A percentile compares a stretch with the other conserved stretches of the same genome.
phyloP scores from a whole-genome alignment of 805 yeast genomes.

The Kazachstania psychrophila region DNA sequence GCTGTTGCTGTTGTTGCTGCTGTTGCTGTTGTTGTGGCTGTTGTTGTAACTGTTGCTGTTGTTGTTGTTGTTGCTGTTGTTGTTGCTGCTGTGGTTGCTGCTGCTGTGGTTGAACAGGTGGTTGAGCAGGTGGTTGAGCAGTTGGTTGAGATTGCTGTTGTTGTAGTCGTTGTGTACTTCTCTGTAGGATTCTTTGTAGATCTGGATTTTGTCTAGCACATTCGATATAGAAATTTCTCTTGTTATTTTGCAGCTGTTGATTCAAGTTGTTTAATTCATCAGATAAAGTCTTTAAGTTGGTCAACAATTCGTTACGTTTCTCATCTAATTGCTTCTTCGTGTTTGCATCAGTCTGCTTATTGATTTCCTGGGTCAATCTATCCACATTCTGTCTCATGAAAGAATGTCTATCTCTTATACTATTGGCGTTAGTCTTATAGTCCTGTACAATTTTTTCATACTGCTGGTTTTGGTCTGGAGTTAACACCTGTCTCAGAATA shows the following conservation, averaged over 20 bases:
- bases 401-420: constrained; percentile 24
- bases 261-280: constrained; percentile 22
- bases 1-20: neutral
- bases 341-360: constrained; percentile 16
- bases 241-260: constrained; percentile 24
- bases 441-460: constrained; percentile 22
- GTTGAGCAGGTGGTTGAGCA: constrained; percentile 4
- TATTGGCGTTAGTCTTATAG: constrained; percentile 24
- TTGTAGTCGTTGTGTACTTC: constrained; percentile 18
- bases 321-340: constrained; percentile 23
- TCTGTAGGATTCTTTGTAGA: constrained; percentile 24
- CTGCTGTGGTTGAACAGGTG: constrained; percentile 6
- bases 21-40: constrained; percentile 5
- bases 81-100: constrained; percentile 11
- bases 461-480: constrained; percentile 26
- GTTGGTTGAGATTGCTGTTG: constrained; percentile 17
- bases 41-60: no score
- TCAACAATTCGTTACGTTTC: constrained; percentile 21
- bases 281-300: constrained; percentile 19
- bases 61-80: constrained; percentile 2
- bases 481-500: constrained; percentile 24
- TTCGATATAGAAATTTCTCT: constrained; percentile 27
- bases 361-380: constrained; percentile 22
- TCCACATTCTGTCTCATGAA: constrained; percentile 27
- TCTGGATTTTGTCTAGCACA: constrained; percentile 29